Conservation (phyloP, 192 early-diverging fungal genomes). For the Coemansia sp. region DNA sequence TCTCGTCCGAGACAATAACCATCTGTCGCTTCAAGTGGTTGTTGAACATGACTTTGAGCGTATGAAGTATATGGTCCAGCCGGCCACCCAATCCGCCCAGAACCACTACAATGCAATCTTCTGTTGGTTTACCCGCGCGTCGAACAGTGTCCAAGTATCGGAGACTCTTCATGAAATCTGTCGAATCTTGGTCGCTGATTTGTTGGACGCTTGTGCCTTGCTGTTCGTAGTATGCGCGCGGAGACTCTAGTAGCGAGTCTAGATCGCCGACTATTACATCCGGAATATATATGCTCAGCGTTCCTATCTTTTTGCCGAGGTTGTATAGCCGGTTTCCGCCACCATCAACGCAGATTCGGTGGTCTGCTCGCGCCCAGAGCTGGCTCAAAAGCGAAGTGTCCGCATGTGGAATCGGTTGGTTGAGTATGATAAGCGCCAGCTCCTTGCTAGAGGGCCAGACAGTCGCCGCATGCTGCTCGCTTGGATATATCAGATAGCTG, state of each 20-base stretch:
- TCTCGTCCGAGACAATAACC: conserved; percentile 71
- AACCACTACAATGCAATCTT: conserved; percentile 67
- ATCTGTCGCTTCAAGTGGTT: conserved; percentile 60
- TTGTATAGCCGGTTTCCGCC: conserved; percentile 87
- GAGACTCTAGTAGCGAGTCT: conserved; percentile 72
- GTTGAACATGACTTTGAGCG: conserved; percentile 74
- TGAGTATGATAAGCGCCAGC: conserved; percentile 71
- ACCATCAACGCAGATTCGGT: conserved; percentile 83
- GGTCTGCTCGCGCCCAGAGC: conserved; percentile 48
- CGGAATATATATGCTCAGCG: conserved; percentile 50
- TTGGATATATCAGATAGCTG: conserved; percentile 37
- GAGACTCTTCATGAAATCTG: conserved; percentile 93
- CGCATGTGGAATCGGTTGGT: conserved; percentile 64
- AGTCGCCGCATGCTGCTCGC: neutral
- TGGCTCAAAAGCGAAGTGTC: conserved; percentile 31
- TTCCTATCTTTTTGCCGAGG: conserved; percentile 51
- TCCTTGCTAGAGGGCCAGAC: conserved; percentile 23
- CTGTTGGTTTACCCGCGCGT: conserved; percentile 9
- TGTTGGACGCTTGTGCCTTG: conserved; percentile 11
- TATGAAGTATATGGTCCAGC: conserved; percentile 87
- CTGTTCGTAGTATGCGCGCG: conserved; percentile 68
- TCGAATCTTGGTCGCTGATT: conserved; percentile 65
- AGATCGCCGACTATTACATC: conserved; percentile 84
- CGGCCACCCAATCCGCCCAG: conserved; percentile 84
- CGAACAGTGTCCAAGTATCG: conserved; percentile 39